These are phyloP conservation scores for Chlamydomonas sp. DNA, from an alignment of 139 green algal species.

Conservation along the genomic window DNA sequence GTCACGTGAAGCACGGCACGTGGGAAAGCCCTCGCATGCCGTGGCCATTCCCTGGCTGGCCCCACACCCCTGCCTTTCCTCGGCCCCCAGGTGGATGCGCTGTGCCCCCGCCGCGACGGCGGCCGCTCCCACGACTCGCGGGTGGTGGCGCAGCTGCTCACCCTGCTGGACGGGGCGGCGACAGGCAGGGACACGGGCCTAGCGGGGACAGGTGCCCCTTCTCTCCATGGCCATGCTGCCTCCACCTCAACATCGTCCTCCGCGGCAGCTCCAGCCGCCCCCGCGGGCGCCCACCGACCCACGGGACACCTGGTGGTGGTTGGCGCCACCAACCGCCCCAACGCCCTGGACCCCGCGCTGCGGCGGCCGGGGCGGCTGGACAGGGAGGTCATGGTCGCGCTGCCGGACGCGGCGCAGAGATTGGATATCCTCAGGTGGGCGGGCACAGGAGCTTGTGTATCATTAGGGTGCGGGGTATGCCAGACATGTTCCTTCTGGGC, in stretches of 20 bases:
- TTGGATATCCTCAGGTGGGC: constrained; percentile 49
- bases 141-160: constrained; percentile 95
- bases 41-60: not conserved
- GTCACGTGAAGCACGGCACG: too few relatives aligned
- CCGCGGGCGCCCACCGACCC: not conserved
- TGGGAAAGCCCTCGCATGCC: too few relatives aligned
- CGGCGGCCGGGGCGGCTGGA: constrained; percentile 90
- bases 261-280: not conserved
- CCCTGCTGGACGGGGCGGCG: constrained; percentile 86
- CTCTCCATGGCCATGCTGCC: not conserved
- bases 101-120: constrained; percentile 81
- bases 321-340: constrained; percentile 89
- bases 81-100: constrained; percentile 74
- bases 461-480: not conserved
- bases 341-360: constrained; percentile 91
- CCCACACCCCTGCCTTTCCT: not conserved
- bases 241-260: not conserved
- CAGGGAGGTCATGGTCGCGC: constrained; percentile 80
- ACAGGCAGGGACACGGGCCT: constrained; percentile 3
- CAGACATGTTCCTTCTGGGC: too few relatives aligned
- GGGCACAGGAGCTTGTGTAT: not conserved
- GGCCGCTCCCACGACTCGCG: constrained; percentile 77
- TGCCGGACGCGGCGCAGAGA: constrained; percentile 63
- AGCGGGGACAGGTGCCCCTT: not conserved
- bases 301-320: constrained; percentile 77